Base-by-base conservation (phyloP, 2,329 filamentous ascomycete genomes). In the Fonsecaea nubica region DNA sequence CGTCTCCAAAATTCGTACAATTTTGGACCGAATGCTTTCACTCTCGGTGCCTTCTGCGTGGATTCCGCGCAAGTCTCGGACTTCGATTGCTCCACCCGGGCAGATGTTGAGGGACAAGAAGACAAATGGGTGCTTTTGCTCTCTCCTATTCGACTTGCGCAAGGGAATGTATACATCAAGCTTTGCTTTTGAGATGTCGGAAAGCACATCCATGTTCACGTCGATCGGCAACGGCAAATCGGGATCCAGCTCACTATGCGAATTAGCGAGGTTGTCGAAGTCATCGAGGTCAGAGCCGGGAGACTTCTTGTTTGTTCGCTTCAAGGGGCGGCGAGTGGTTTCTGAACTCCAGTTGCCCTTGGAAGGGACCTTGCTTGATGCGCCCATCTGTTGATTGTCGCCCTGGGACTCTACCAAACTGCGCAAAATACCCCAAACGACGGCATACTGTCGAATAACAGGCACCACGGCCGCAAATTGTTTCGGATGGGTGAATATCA, bases 281-380 rank as follows among this genome's bases (percentile, higher is more conserved):
- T 81, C 82, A 21, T 83, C 79, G 65, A 88, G 85, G 74, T 91
- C 89, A 0, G 81, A 80, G 15, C 78, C 74, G 21, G 75, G 76
- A 3, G 76, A 73, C 45, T 80, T 76, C 32, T 77, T 73, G 61
- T 85, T 79, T 69, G 85, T 80, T n/a, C 72, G 65, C 59, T 63
- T 68, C 45, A 59, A 50, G 3, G 63, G 59, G 6, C 62, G 64
- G 10, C 15, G 30, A 15, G 38, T n/a, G 32, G 36, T 30, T 3
- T 32, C 35, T 50, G 42, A 78, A n/a, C 60, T 1, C 72, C 67
- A 15, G 73, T 73, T 30, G 74, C 48, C 7, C 68, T 71, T 56
- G 73, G 58, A 30, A 66, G 67, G 8, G 63, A 64, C n/a, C 69
- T 61, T 21, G 69, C 62, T 15, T 64, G 64, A 48, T 70, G 54